Percentiles rank a stretch among this genome's conserved stretches.
These are phyloP conservation scores for Macrocybe gigantea DNA, from an alignment of 768 basidiomycete genomes.

Conservation along the genomic window DNA sequence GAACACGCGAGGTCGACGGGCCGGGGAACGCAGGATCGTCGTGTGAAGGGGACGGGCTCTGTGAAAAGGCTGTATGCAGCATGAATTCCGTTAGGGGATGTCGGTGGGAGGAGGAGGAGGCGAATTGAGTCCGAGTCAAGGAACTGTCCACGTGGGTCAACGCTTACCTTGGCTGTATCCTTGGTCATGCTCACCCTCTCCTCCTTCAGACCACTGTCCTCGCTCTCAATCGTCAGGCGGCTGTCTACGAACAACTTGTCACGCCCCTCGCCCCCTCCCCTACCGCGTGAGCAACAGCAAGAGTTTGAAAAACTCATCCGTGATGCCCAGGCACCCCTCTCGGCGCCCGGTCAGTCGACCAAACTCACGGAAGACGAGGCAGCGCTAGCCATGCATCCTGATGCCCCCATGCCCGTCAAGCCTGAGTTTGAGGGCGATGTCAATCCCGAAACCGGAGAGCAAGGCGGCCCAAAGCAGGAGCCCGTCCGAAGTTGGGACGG, in stretches of 20 bases:
- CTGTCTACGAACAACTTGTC: constrained; percentile 28
- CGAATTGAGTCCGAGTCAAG: too few relatives aligned
- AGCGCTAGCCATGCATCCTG: constrained; percentile 57
- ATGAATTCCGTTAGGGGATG: too few relatives aligned
- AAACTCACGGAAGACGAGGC: constrained; percentile 25
- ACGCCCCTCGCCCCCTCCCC: constrained; percentile 69
- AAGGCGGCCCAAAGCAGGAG: constrained; percentile 83
- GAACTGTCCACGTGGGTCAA: too few relatives aligned
- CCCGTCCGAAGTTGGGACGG: constrained; percentile 59
- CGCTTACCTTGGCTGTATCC: too few relatives aligned
- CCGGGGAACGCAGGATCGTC: too few relatives aligned
- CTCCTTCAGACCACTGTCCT: not conserved
- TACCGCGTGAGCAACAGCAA: constrained; percentile 70
- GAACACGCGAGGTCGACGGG: too few relatives aligned
- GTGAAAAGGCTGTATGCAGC: too few relatives aligned
- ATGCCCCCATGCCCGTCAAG: constrained; percentile 51
- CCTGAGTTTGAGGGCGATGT: constrained; percentile 76
- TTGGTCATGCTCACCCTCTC: too few relatives aligned
- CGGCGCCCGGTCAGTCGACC: constrained; percentile 12
- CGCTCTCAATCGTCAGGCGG: constrained; percentile 8
- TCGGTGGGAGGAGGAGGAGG: too few relatives aligned
- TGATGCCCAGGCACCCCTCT: constrained; percentile 42
- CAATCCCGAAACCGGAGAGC: constrained; percentile 81
- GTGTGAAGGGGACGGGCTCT: too few relatives aligned
- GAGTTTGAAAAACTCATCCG: constrained; percentile 85